phyloP scores from a whole-genome alignment of 2,329 filamentous ascomycete species.

The Colletotrichum chlorophyti region DNA sequence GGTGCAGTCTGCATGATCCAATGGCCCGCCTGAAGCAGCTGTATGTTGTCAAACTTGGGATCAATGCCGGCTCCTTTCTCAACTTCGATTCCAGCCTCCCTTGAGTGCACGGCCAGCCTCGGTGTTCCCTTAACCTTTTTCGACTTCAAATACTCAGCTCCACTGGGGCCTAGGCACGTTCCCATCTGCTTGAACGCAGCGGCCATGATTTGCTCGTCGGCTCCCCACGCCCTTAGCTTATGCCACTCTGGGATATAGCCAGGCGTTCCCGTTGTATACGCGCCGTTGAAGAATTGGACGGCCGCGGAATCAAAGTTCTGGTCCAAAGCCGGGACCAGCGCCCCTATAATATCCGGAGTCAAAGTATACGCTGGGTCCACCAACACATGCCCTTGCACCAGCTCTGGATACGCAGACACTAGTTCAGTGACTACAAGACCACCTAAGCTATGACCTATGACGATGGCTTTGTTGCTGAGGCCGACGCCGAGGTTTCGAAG shows the following conservation, averaged over 20 bases:
- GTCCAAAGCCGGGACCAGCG: background rate
- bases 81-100: background rate
- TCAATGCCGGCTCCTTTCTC: background rate
- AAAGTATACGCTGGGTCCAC: background rate
- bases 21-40: background rate
- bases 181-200: background rate
- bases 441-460: background rate
- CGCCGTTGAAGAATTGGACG: background rate
- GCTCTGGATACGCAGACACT: background rate
- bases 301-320: background rate
- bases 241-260: background rate
- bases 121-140: background rate
- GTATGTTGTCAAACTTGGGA: background rate
- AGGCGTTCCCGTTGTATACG: background rate
- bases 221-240: background rate
- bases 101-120: background rate
- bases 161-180: background rate
- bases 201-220: background rate
- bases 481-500: background rate
- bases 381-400: background rate
- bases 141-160: background rate
- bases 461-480: background rate
- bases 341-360: background rate
- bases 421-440: background rate
- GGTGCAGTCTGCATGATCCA: background rate